Conservation (phyloP, 2,329 filamentous ascomycete genomes). For the Fusarium sacchari region DNA sequence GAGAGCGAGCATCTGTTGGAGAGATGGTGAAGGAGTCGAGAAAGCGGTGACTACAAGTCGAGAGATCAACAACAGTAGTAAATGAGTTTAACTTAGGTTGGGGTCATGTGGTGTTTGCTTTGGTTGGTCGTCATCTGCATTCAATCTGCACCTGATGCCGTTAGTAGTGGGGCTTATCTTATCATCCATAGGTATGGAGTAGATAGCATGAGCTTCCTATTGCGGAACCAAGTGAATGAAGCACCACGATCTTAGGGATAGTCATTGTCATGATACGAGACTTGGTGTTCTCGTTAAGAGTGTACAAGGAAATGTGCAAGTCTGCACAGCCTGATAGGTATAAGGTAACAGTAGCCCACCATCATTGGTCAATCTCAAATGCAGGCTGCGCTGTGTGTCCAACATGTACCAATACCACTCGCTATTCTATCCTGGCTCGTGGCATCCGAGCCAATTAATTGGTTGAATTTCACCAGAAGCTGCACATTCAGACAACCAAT, state of each 20-base stretch:
- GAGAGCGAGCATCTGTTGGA: conserved; percentile 35
- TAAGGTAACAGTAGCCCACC: not conserved
- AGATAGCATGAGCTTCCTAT: conserved; percentile 2
- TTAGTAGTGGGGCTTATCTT: conserved; percentile 32
- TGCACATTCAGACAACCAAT: not conserved
- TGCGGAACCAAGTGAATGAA: not conserved
- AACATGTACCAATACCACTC: not conserved
- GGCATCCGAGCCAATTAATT: not conserved
- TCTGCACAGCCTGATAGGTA: not conserved
- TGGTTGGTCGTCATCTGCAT: conserved; percentile 11
- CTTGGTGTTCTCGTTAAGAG: not conserved
- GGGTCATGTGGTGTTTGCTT: conserved; percentile 19
- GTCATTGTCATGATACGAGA: not conserved
- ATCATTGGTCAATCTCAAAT: not conserved
- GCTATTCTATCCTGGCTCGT: not conserved
- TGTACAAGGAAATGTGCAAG: not conserved
- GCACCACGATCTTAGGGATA: not conserved
- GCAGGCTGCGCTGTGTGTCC: not conserved
- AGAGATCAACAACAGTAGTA: conserved; percentile 7
- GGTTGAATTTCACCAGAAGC: not conserved
- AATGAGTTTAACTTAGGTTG: conserved; percentile 29
- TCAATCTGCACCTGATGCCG: not conserved
- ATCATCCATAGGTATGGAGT: too few species aligned
- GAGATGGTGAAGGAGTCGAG: conserved; percentile 8
- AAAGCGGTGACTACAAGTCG: conserved; percentile 15